A percentile compares a stretch with the other conserved stretches of the same genome.
phyloP scores from a whole-genome alignment of 306 rosid species.

The Astragalus glycyphyllos region DNA sequence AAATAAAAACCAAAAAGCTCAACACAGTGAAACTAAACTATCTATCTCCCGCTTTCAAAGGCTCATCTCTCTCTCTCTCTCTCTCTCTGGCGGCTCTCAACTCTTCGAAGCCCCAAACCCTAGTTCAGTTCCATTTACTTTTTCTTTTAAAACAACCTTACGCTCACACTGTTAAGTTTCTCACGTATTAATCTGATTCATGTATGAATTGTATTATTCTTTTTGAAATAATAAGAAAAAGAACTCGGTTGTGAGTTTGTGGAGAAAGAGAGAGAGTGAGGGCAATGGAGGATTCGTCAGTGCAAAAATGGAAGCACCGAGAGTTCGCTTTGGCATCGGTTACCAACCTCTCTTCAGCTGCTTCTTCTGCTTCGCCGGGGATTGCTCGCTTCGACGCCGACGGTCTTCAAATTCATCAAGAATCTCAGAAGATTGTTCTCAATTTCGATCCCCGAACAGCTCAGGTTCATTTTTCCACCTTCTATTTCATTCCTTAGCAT shows the following conservation, averaged over 20 bases:
- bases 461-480: slow-evolving; percentile 53
- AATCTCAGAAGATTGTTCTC: slow-evolving; percentile 50
- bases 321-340: slow-evolving; percentile 71
- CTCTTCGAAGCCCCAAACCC: slow-evolving; percentile 64
- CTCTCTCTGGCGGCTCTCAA: slow-evolving; percentile 71
- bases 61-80: slow-evolving; percentile 9
- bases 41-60: slow-evolving; percentile 52
- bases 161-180: neutral
- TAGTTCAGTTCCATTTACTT: slow-evolving; percentile 45
- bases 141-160: neutral
- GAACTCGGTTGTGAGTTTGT: slow-evolving; percentile 27
- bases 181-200: neutral
- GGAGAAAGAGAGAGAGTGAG: slow-evolving; percentile 20
- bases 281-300: slow-evolving; percentile 65
- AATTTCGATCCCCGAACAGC: slow-evolving; percentile 65
- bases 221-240: neutral
- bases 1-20: neutral
- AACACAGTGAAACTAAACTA: slow-evolving; percentile 25
- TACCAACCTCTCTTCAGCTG: slow-evolving; percentile 59
- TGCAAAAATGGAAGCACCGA: slow-evolving; percentile 49
- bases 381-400: slow-evolving; percentile 65
- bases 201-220: neutral
- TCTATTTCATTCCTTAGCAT: slow-evolving; percentile 7
- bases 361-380: slow-evolving; percentile 58
- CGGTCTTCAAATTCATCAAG: slow-evolving; percentile 57